Percentiles rank a stretch among this genome's conserved stretches.
Conservation (phyloP, 768 basidiomycete species). For the Russula abietina region DNA sequence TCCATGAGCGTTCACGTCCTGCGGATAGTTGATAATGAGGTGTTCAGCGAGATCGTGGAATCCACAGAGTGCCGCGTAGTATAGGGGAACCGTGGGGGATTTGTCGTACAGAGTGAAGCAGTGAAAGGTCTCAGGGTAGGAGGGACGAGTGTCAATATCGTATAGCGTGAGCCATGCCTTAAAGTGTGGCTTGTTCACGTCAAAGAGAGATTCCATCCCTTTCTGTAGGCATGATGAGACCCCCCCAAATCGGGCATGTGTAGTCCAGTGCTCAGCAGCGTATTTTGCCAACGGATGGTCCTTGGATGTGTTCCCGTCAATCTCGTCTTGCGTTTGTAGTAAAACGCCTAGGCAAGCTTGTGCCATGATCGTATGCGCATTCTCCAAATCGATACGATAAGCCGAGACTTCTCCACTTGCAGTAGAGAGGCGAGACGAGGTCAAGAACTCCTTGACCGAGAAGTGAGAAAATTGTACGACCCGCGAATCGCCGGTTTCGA, state of each 20-base stretch:
- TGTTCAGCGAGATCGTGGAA: not conserved
- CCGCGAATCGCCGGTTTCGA: too few species aligned
- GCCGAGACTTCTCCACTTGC: not conserved
- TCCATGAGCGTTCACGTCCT: too few species aligned
- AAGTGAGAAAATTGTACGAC: not conserved
- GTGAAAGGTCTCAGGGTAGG: not conserved
- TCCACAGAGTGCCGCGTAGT: not conserved
- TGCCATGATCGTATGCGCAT: not conserved
- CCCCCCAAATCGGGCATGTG: not conserved
- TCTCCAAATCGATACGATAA: not conserved
- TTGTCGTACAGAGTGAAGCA: not conserved
- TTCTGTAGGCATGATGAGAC: not conserved
- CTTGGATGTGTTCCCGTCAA: not conserved
- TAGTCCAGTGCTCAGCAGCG: not conserved
- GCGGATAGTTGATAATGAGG: too few species aligned
- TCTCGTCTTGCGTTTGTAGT: not conserved
- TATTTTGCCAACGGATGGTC: not conserved
- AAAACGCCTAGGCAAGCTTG: not conserved
- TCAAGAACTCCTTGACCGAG: not conserved
- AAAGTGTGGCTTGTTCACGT: not conserved
- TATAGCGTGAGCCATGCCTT: not conserved
- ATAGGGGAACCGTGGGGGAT: not conserved
- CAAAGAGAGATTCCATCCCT: not conserved
- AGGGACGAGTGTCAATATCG: not conserved
- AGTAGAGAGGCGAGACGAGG: not conserved